These are phyloP conservation scores for Fraxinus dipetala DNA, from an alignment of 305 asterid genomes.

Conservation along the genomic window DNA sequence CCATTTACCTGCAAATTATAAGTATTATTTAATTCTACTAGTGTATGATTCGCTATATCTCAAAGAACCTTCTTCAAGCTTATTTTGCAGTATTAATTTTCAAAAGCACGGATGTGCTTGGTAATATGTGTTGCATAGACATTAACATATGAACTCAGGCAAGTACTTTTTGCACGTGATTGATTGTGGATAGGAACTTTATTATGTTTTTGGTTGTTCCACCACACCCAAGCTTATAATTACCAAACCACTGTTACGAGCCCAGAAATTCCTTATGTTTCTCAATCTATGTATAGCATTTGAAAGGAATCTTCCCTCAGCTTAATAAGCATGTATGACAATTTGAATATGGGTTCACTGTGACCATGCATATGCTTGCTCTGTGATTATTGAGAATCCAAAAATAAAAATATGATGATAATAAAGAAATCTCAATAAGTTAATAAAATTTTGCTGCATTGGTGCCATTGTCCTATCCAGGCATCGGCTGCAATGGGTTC, in stretches of 20 bases:
- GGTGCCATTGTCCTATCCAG: conserved; percentile 31
- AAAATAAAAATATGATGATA: not conserved
- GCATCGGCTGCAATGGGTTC: conserved; percentile 93
- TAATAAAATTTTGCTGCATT: conserved; percentile 15
- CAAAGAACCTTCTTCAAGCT: not conserved
- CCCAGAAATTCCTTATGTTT: not conserved
- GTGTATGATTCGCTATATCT: not conserved
- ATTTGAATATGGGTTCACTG: not conserved
- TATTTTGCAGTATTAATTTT: not conserved
- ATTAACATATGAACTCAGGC: not conserved
- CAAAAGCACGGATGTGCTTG: not conserved
- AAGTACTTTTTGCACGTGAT: not conserved
- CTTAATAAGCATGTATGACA: not conserved
- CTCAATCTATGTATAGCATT: not conserved
- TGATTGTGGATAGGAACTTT: not conserved
- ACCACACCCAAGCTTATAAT: not conserved
- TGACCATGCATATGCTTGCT: not conserved
- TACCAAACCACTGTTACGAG: not conserved
- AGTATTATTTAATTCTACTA: not conserved
- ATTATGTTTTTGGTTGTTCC: not conserved
- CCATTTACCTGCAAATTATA: not conserved
- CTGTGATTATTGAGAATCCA: not conserved
- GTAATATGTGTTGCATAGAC: not conserved
- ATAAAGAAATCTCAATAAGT: conserved; percentile 10
- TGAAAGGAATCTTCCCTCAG: not conserved